Evolutionary conservation across 148 eudicot species (phyloP).

Genomic region (Chenopodium quinoa): DNA sequence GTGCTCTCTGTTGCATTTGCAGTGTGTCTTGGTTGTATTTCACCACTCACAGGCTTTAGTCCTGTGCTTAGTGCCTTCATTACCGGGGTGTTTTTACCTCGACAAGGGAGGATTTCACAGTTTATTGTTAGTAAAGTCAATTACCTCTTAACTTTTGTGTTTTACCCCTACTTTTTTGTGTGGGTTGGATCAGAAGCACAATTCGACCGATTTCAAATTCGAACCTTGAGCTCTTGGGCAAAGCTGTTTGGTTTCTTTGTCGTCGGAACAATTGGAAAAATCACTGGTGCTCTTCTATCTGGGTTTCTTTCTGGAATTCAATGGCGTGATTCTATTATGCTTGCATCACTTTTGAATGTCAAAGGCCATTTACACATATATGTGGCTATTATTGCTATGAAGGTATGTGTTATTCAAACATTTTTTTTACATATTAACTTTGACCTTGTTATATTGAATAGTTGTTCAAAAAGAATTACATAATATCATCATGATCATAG

Average conservation of each 20-base stretch:
- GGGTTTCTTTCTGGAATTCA: slow-evolving; percentile 68
- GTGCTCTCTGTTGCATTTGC: slow-evolving; percentile 65
- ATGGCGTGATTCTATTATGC: slow-evolving; percentile 71
- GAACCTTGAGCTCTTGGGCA: slow-evolving; percentile 39
- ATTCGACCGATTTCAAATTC: slow-evolving; percentile 35
- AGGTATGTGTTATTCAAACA: slow-evolving; percentile 39
- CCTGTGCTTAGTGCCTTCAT: slow-evolving; percentile 76
- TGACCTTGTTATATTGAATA: too few relatives aligned
- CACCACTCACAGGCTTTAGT: slow-evolving; percentile 50
- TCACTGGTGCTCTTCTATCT: slow-evolving; percentile 56
- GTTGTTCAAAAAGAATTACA: not conserved
- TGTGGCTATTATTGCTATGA: slow-evolving; percentile 57
- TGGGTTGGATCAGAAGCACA: slow-evolving; percentile 75
- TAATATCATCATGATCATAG: too few relatives aligned
- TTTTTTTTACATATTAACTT: too few relatives aligned
- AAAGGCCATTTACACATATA: slow-evolving; percentile 89
- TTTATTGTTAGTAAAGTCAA: slow-evolving; percentile 63
- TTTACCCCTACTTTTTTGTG: slow-evolving; percentile 68
- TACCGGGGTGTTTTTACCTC: slow-evolving; percentile 76
- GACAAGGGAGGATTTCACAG: slow-evolving; percentile 81
- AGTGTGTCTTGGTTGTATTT: slow-evolving; percentile 46
- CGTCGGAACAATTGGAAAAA: slow-evolving; percentile 62
- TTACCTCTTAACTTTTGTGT: slow-evolving; percentile 55
- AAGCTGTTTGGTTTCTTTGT: slow-evolving; percentile 45
- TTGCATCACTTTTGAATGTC: slow-evolving; percentile 71